Conservation (phyloP, 257 asterid species). For the Fraxinus cuspidata region DNA sequence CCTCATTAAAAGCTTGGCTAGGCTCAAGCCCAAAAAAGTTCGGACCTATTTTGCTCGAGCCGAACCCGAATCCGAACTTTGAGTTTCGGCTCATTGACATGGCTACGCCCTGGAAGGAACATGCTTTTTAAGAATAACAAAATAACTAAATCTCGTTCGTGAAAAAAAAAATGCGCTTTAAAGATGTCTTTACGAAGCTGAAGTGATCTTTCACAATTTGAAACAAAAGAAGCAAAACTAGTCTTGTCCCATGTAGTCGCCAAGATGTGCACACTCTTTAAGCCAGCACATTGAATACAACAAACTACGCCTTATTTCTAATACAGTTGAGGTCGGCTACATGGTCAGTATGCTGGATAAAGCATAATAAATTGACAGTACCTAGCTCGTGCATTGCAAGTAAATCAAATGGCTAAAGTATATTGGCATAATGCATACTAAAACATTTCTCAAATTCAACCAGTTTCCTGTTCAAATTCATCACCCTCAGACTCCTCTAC, state of each 20-base stretch:
- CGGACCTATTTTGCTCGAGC: no score
- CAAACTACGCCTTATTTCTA: background rate
- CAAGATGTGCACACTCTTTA: background rate
- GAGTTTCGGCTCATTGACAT: no score
- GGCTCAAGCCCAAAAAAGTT: no score
- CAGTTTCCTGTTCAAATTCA: conserved; percentile 94
- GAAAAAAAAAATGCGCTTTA: background rate
- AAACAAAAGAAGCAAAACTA: background rate
- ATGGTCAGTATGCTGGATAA: background rate
- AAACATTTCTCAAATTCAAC: conserved; percentile 36
- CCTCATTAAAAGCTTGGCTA: no score
- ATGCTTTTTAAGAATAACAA: background rate
- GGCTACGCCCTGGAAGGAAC: no score
- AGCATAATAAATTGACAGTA: background rate
- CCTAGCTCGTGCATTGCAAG: background rate
- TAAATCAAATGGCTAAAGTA: background rate
- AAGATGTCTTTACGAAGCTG: background rate
- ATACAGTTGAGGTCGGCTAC: background rate
- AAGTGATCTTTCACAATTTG: background rate
- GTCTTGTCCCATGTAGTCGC: background rate
- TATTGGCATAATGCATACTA: background rate
- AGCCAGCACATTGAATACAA: background rate
- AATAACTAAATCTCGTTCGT: background rate
- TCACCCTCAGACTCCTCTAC: conserved; percentile 94
- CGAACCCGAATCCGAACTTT: no score